Conservation (phyloP, 108 stramenopile genomes). For the Nitzschia sp. region DNA sequence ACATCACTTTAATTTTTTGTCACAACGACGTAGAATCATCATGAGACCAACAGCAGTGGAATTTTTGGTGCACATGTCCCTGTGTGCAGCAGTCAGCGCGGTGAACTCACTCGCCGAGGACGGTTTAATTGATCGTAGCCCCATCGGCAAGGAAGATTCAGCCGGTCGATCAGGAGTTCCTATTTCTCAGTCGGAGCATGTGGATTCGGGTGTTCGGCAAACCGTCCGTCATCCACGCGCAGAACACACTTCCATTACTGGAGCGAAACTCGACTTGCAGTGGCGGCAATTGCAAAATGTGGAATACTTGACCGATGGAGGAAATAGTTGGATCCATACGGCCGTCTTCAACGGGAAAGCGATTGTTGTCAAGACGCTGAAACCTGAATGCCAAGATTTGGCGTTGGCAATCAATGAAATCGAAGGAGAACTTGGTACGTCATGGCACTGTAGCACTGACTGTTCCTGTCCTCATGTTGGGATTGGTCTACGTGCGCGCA, state of each 20-base stretch:
- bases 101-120: conserved; percentile 76
- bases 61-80: conserved; percentile 82
- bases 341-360: conserved; percentile 75
- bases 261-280: conserved; percentile 75
- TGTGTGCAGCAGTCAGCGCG: conserved; percentile 72
- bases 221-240: conserved; percentile 27
- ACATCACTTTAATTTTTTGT: conserved; percentile 8
- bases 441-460: no score
- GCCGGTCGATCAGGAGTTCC: neutral
- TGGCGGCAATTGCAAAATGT: conserved; percentile 83
- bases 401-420: conserved; percentile 90
- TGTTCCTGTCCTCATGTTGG: neutral
- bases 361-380: conserved; percentile 88
- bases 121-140: conserved; percentile 43
- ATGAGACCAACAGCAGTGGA: conserved; percentile 81
- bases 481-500: neutral
- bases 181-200: conserved; percentile 20
- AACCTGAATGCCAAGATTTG: conserved; percentile 89
- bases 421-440: conserved; percentile 75
- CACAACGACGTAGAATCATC: conserved; percentile 60
- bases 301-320: conserved; percentile 91
- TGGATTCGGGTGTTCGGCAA: neutral
- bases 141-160: neutral
- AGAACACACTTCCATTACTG: conserved; percentile 64
- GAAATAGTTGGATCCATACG: conserved; percentile 92